Conservation (phyloP, 139 green algal species). For the Limnomonas spitsbergensis region DNA sequence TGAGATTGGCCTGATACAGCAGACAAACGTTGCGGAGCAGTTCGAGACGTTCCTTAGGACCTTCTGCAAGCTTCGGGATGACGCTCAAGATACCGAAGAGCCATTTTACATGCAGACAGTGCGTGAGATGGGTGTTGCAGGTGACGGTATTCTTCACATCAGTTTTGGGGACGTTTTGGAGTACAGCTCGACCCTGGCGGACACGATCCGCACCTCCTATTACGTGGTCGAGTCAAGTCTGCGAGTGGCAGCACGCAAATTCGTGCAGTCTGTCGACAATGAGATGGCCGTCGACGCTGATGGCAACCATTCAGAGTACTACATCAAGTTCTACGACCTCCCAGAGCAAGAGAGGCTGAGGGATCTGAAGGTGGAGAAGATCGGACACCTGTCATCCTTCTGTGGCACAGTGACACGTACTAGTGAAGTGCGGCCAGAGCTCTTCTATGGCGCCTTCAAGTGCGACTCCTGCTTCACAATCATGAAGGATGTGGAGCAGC, state of each 20-base stretch:
- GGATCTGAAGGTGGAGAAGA: conserved; percentile 43
- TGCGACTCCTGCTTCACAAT: conserved; percentile 79
- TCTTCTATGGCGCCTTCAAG: conserved; percentile 87
- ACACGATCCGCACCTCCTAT: conserved; percentile 24
- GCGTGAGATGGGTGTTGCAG: background rate
- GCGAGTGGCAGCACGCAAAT: conserved; percentile 61
- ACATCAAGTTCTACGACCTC: conserved; percentile 78
- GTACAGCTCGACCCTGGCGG: background rate
- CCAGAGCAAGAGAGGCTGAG: conserved; percentile 45
- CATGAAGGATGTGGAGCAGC: conserved; percentile 84
- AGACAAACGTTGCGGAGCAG: too few species aligned
- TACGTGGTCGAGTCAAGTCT: conserved; percentile 75
- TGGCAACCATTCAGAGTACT: conserved; percentile 70
- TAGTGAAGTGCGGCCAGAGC: conserved; percentile 91
- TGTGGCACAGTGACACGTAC: conserved; percentile 90
- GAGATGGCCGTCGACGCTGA: conserved; percentile 54
- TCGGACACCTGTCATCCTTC: conserved; percentile 64
- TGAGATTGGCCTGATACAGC: too few species aligned
- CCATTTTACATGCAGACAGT: background rate
- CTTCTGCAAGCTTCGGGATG: too few species aligned
- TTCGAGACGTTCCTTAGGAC: too few species aligned
- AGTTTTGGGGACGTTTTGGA: background rate
- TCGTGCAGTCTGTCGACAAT: conserved; percentile 69
- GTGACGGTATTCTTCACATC: background rate
- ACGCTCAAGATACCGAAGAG: too few species aligned